Base-by-base conservation (phyloP, 805 yeast species). In the Metschnikowia gruessii region DNA sequence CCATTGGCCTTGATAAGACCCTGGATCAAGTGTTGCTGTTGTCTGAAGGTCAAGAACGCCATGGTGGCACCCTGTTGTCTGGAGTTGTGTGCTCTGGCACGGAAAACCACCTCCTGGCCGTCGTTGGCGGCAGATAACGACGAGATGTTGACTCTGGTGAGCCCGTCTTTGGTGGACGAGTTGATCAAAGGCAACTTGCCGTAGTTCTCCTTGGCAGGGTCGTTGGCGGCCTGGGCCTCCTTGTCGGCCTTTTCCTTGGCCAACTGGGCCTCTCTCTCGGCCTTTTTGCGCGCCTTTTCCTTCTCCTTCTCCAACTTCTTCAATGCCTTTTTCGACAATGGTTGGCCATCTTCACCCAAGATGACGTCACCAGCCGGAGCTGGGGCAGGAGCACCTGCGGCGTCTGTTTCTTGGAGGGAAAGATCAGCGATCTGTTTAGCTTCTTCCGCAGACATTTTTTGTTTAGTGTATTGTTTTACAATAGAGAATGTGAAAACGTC, bases 1-100 rank as follows among this genome's bases (percentile, higher is more conserved):
- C 55, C 57, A 53, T 63, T 66, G 38, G 83, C 71, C 52, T 82
- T 82, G 60, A 81, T 80, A 60, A 85, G 82, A 51, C 86, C 85
- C 63, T 84, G 88, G 53, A 91, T 74, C 52, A 94, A 76, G 49
- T 86, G 96, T 76, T 92, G 98, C 72, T 89, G 96, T 75, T 94
- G 99, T 75, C 99, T 86, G 59, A 94, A 82, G 21, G 95, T 82
- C 59, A 92, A 70, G 68, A 94, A 94, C 44, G 87, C 80, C 85
- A 94, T 83, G 54, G 95, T 90, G 61, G 95, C 96, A 68, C 97
- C 96, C 69, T 92, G 98, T 64, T 89, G 86, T 75, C 99, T 87
- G 12, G 92, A 80, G 52, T 83, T 89, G 69, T 94, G 98, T 37
- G 91, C 79, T 72, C 99, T 82, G 39, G 98, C 98, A 72, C 99